phyloP scores from a whole-genome alignment of 257 asterid species.

The Galeopsis tetrahit region DNA sequence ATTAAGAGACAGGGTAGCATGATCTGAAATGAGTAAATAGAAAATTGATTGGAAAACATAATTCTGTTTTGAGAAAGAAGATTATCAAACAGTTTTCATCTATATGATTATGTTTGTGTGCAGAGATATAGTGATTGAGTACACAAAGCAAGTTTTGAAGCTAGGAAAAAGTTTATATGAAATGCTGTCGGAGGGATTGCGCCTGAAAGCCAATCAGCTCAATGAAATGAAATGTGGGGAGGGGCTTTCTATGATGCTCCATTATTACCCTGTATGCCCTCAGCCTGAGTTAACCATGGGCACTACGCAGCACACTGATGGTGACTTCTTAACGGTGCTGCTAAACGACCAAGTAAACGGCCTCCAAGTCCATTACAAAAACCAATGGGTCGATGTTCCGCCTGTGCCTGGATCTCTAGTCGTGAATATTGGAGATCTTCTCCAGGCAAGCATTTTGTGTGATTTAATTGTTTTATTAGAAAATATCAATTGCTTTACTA shows the following conservation, averaged over 20 bases:
- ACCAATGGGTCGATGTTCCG: constrained; percentile 58
- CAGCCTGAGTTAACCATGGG: constrained; percentile 46
- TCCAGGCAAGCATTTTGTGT: constrained; percentile 52
- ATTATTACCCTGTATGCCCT: constrained; percentile 50
- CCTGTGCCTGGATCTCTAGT: constrained; percentile 51
- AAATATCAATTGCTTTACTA: no score
- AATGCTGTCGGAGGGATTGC: constrained; percentile 42
- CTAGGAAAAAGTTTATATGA: constrained; percentile 37
- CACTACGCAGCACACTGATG: constrained; percentile 49
- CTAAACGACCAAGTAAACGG: constrained; percentile 48
- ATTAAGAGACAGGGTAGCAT: no score
- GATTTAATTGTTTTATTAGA: no score
- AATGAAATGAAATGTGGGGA: constrained; percentile 41
- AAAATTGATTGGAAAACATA: no score
- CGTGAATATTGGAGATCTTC: constrained; percentile 54
- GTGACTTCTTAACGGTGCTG: constrained; percentile 49
- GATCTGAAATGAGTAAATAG: no score
- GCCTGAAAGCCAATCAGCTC: constrained; percentile 36
- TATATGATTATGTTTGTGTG: background rate
- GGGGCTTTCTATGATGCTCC: constrained; percentile 36
- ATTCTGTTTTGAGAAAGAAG: no score
- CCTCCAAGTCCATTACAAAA: constrained; percentile 51
- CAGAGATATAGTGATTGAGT: constrained; percentile 44
- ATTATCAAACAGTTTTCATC: background rate
- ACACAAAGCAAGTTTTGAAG: constrained; percentile 37